Base-by-base conservation (phyloP, 2,329 filamentous ascomycete genomes). In the Macrophomina phaseolina region DNA sequence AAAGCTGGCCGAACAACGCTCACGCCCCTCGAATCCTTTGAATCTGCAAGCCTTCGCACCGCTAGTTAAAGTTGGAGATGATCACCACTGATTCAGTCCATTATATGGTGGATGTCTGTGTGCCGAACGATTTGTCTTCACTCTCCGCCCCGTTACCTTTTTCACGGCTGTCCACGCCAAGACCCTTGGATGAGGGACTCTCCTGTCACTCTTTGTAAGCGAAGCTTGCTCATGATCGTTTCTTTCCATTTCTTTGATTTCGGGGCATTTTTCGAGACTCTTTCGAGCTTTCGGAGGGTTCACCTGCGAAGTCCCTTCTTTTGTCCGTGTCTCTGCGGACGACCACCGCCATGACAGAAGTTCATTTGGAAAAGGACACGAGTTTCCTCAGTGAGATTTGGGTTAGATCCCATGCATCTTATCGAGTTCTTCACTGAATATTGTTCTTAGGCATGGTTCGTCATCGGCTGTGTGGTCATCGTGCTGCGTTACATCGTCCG, bases 401-500 rank as follows among this genome's bases (percentile, higher is more conserved):
- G 62, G 62, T 63, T 51, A 8, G 46, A 28, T 2, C 5, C 11
- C 8, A 9, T 23, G 23, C 23, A 23, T 23, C 23, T 23, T 23
- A 23, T 23, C 23, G 23, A 23, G 11, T 18, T 14, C 16, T 9
- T 28, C 4, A 5, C 9, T 14, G 4, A 3, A 12, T 30, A 30
- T 1, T 32, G 2, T 11, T 38, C 32, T 5, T 18, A 63, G 60
- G 45, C 62, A 2, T 64, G 62, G 23, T 81, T 75, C 51, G 73
- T 67, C 1, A 60, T 79, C 32, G 79, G 79, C 1, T 70, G 73
- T 3, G 9, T 71, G 3, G 69, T 81, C 11, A 66, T 82, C 0
- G n/a, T 75, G 1, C 32, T 73, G 3, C 75, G 80, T 3, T 79
- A 77, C 18, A 70, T 66, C 14, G 76, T 81, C 4, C 75, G 80